Evolutionary conservation across 2,329 filamentous ascomycete genomes (phyloP), one percentile per base, ranked within the genome.

Genomic region (Dryadomyces quercus-mongolicae): DNA sequence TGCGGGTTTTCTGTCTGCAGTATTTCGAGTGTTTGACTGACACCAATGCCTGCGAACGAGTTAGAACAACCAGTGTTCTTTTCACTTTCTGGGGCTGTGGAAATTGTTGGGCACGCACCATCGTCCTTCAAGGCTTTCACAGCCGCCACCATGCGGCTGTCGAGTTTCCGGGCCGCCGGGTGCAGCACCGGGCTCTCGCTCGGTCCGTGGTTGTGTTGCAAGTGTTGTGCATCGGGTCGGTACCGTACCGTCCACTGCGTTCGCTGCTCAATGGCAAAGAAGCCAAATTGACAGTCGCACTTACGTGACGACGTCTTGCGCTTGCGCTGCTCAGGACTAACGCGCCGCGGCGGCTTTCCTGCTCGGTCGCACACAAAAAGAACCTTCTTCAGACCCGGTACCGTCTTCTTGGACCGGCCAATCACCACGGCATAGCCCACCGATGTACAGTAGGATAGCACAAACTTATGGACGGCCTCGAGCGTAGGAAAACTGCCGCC

Each of bases 401-500:
- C 81, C 1, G 80, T 82, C 69, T 84, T 84, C 64, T 85, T 85
- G 0, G 81, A 84, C 40, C 81, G 72, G 2, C 81, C 81, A 63
- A 85, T 85, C 57, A 85, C 81, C 52, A 84, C 82, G 8, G 81
- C 81, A 64, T 84, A 85, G 49, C 81, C 81, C 46, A 84, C 81
- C 16, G 80, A 82, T 0, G 81, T 82, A 62, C 81, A 84, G 62
- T 84, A 84, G n/a, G 74, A 70, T 55, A 84, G 68, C 18, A 84
- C 81, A 34, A 77, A 78, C 63, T 82, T 79, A 62, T 84, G 81
- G 9, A 85, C 76, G 8, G 80, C 79, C 57, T 85, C 81, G 25
- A 85, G 70, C 2, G 80, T 84, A 2, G 80, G 74, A 59, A 80
- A 85, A 60, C 78, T 83, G 18, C 79, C 79, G 7, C 81, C 81